phyloP scores from a whole-genome alignment of 2,329 filamentous ascomycete species.

The Fusarium pseudoanthophilum region DNA sequence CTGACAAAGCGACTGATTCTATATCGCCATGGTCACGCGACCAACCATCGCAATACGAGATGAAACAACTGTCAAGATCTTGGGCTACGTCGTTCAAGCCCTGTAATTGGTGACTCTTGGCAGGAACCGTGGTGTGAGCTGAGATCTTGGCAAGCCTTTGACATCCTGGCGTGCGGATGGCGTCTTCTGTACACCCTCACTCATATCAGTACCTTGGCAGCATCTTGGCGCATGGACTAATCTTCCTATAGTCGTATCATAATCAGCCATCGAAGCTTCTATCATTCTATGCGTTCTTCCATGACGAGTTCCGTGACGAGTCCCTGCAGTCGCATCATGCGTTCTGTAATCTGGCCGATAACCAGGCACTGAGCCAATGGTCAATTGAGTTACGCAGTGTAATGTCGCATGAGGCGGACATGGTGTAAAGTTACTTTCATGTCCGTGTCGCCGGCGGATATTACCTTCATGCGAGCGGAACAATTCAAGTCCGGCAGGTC shows the following conservation, averaged over 20 bases:
- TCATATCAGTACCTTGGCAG: neutral
- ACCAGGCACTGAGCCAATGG: neutral
- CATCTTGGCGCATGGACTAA: neutral
- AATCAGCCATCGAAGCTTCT: neutral
- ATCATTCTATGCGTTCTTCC: neutral
- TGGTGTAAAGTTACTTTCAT: neutral
- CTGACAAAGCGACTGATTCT: neutral
- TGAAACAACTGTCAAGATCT: neutral
- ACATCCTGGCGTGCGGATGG: neutral
- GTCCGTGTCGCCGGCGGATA: neutral
- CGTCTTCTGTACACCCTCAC: neutral
- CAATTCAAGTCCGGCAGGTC: neutral
- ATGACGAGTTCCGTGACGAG: neutral
- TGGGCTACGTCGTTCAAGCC: neutral
- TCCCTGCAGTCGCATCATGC: neutral
- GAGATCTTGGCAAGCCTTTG: slow-evolving; percentile 4
- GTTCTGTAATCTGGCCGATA: neutral
- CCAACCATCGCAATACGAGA: neutral
- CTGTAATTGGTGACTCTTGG: neutral
- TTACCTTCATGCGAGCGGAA: neutral
- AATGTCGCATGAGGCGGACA: neutral
- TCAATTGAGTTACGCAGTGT: fast-evolving
- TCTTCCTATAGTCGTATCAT: neutral
- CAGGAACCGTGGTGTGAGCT: neutral
- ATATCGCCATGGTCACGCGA: neutral